phyloP scores from a whole-genome alignment of 345 rosid genomes.

The Combretum micranthum region DNA sequence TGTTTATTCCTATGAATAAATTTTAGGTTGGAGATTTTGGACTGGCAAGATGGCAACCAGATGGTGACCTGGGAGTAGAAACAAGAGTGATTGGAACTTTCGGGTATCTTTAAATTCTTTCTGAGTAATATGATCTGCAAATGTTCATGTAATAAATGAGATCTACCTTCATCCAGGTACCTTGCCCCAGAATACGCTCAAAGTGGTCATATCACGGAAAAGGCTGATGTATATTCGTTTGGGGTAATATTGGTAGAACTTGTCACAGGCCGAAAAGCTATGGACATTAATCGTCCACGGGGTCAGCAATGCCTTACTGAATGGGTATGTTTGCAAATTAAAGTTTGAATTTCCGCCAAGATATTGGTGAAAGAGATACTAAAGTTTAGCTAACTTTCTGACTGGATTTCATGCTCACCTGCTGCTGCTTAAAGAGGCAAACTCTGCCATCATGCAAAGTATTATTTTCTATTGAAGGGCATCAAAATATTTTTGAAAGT shows the following conservation, averaged over 20 bases:
- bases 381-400: too few species aligned
- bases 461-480: too few species aligned
- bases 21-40: constrained; percentile 96
- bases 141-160: not conserved
- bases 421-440: too few species aligned
- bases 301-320: constrained; percentile 95
- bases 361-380: too few species aligned
- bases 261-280: constrained; percentile 91
- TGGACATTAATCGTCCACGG: constrained; percentile 79
- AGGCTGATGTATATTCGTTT: constrained; percentile 92
- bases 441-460: too few species aligned
- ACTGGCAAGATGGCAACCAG: constrained; percentile 98
- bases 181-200: constrained; percentile 96
- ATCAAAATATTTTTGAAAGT: too few species aligned
- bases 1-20: constrained; percentile 10
- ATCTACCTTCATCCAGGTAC: constrained; percentile 41
- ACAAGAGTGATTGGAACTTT: constrained; percentile 95
- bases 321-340: constrained; percentile 50
- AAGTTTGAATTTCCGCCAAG: too few species aligned
- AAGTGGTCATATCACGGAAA: constrained; percentile 95
- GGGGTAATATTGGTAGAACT: constrained; percentile 98
- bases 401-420: too few species aligned
- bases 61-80: constrained; percentile 88
- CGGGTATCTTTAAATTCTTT: constrained; percentile 39
- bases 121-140: not conserved